These are phyloP conservation scores for Ceratocystiopsis brevicomis DNA, from an alignment of 2,329 filamentous ascomycete species.

Conservation along the genomic window DNA sequence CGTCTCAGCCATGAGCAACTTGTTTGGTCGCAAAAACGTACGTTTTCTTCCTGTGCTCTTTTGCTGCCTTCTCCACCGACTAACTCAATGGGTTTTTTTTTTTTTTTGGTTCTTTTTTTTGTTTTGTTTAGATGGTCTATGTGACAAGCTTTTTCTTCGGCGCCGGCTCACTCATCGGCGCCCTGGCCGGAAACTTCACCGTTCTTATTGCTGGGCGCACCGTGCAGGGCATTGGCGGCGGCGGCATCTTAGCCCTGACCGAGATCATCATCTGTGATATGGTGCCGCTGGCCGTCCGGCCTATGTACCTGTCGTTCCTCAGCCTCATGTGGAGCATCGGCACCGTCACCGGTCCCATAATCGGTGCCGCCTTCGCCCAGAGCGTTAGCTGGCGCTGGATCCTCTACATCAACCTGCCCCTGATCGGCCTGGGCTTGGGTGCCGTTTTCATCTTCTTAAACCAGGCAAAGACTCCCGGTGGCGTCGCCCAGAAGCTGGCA, in stretches of 20 bases:
- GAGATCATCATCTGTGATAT: constrained; percentile 18
- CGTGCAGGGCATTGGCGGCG: constrained; percentile 19
- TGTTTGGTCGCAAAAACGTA: constrained; percentile 11
- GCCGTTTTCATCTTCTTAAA: constrained; percentile 14
- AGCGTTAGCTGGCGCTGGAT: constrained; percentile 15
- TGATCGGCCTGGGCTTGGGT: constrained; percentile 13
- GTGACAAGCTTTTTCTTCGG: constrained; percentile 5
- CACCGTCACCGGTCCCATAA: constrained; percentile 9
- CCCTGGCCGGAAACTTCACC: constrained; percentile 13
- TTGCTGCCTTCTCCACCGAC: too few relatives aligned
- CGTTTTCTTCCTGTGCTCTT: not conserved
- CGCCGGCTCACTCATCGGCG: constrained; percentile 15
- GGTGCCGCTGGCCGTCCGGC: constrained; percentile 12
- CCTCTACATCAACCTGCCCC: constrained; percentile 26
- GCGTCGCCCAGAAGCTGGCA: constrained; percentile 14
- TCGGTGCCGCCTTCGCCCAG: constrained; percentile 11
- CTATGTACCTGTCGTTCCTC: constrained; percentile 11
- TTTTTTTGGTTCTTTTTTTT: constrained; percentile 21
- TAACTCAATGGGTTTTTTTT: too few relatives aligned
- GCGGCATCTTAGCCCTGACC: constrained; percentile 17
- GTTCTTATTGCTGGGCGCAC: constrained; percentile 17
- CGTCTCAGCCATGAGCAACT: constrained; percentile 12
- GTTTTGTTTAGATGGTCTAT: constrained; percentile 7
- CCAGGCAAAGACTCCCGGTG: constrained; percentile 18
- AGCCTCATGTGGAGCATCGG: constrained; percentile 10